Evolutionary conservation across 2,329 filamentous ascomycete genomes (phyloP), one percentile per base, ranked within the genome.

Genomic region (Orbilia ellipsospora): DNA sequence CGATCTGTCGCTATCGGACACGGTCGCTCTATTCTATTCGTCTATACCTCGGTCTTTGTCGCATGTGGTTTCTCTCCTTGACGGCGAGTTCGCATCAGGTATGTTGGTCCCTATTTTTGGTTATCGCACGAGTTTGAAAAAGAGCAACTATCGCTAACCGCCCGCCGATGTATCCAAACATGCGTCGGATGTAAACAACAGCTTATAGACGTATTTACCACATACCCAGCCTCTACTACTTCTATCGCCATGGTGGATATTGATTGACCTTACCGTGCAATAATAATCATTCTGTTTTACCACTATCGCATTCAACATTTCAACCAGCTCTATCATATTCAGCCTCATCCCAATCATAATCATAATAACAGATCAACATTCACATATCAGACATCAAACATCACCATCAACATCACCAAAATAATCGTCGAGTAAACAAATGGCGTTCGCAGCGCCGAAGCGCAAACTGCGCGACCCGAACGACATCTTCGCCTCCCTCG

Each of bases 401-500:
- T 50, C 52, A 45, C 52, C 36, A 45, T 61, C 40, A 45, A 28
- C 52, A 55, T 55, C 28, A 48, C 44, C 4, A 48, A n/a, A 6
- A 48, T 48, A 15, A 18, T n/a, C 13, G 16, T 48, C 48, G 16
- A n/a, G 20, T 52, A 52, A 23, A 18, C 18, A 52, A 52, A 75
- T 75, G 72, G 59, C 64, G 12, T 64, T 52, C 54, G 50, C 64
- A 23, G 54, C 60, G 23, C 64, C 72, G 15, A 75, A 75, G 44
- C 72, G 72, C 40, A 62, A 62, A 31, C 45, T 75, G 48, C 64
- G 72, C 50, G 72, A 75, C 28, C 72, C 72, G 45, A 69, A 75
- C 48, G 72, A 75, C 18, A 75, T 75, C 20, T 75, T 75, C 26
- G 60, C 64, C 40, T 42, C 57, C 6, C 51, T 75, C 23, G 72